These are phyloP conservation scores for Usnea hakonensis DNA, from an alignment of 495 filamentous ascomycete species.

Conservation along the genomic window DNA sequence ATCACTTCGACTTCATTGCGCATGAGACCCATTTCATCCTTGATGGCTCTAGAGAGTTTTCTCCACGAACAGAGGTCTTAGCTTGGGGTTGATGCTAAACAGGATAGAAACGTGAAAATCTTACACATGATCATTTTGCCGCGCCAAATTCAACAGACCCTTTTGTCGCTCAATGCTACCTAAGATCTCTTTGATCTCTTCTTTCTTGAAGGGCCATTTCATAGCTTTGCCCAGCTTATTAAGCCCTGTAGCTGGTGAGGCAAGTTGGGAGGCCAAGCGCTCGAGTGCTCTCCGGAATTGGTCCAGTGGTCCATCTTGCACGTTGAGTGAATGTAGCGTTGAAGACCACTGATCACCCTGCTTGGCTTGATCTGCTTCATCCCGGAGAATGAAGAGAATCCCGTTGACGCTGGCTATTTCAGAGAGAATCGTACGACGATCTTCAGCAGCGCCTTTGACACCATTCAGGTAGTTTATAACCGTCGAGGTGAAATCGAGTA, in stretches of 20 bases:
- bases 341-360: neutral
- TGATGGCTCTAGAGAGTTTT: neutral
- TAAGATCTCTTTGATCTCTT: constrained; percentile 4
- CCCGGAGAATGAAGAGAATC: neutral
- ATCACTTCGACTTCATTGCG: neutral
- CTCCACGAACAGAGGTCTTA: neutral
- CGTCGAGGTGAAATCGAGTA: constrained; percentile 1
- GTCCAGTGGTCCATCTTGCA: constrained; percentile 12
- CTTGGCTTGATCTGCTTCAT: constrained; percentile 2
- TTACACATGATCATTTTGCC: constrained; percentile 8
- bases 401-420: constrained; percentile 1
- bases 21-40: neutral
- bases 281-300: constrained; percentile 8
- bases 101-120: neutral
- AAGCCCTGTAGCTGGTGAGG: neutral
- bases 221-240: neutral
- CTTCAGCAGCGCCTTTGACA: neutral
- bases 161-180: constrained; percentile 2
- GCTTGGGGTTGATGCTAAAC: neutral
- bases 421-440: constrained; percentile 1
- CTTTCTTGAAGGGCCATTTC: constrained; percentile 7
- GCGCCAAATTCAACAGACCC: neutral
- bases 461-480: constrained; percentile 1
- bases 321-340: constrained; percentile 1
- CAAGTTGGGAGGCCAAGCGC: neutral